Conservation (phyloP, 768 basidiomycete species). For the Boletus barrowsii region DNA sequence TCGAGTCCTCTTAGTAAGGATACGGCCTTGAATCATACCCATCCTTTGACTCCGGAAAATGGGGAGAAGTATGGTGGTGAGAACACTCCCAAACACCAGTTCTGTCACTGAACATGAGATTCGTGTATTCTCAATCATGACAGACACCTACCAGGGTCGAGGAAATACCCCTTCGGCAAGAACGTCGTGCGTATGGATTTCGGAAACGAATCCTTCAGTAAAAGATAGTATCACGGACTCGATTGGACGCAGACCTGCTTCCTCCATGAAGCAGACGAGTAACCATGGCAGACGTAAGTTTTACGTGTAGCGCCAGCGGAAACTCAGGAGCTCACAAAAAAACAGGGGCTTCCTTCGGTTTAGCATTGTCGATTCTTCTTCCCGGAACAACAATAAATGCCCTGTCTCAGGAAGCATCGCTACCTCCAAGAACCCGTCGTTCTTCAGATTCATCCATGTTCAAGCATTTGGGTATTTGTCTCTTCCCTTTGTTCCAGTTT, state of each 20-base stretch:
- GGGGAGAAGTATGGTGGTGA: conserved; percentile 7
- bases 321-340: background rate
- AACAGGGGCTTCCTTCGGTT: conserved; percentile 7
- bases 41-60: background rate
- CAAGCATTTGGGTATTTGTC: conserved; percentile 13
- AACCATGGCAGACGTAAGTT: conserved; percentile 14
- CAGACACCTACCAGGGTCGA: background rate
- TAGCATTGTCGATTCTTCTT: background rate
- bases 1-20: conserved; percentile 1
- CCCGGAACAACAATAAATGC: background rate
- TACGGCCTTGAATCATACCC: background rate
- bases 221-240: background rate
- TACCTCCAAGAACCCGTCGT: background rate
- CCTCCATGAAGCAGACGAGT: background rate
- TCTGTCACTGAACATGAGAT: background rate
- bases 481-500: background rate
- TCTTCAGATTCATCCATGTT: background rate
- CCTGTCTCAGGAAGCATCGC: background rate
- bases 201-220: background rate
- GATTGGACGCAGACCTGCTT: background rate
- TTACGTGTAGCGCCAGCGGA: no score
- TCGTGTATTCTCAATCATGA: background rate
- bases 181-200: background rate
- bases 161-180: background rate
- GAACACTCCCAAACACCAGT: background rate